Evolutionary conservation across 768 basidiomycete genomes (phyloP), one percentile per base, ranked within the genome.

Genomic region (Sistotremastrum suecicum): DNA sequence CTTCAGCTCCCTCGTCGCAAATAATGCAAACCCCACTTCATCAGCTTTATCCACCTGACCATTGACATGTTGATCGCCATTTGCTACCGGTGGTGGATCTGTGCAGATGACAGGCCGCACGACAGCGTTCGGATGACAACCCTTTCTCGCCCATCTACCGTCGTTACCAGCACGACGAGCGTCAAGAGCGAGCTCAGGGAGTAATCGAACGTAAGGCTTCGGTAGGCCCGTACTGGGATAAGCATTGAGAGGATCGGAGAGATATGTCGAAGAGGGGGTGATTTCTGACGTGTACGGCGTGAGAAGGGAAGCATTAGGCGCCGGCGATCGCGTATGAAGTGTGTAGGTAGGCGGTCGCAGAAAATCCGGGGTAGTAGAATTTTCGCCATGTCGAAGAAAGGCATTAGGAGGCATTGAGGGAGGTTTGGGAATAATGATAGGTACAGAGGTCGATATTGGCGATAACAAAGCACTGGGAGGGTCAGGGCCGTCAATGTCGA

Each of bases 191-290:
- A 90, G 67, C 0, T 87, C 88, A 0, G 77, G 77, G 2, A 95
- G 58, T 9, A 84, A 67, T 49, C 87, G 82, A 0, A 94, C 89
- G 51, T 76, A 79, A 0, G 83, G 83, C 56, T 89, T 90, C 33
- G 87, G 83, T 63, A 83, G 74, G 7, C 90, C 89, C 11, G 80
- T 68, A 50, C 80, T 76, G 0, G 80, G 76, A 54, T 94, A 95
- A n/a, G 80, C 82, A 55, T 91, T 94, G 51, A 87, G 71, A 0
- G 87, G 83, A 54, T 91, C 84, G 3, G 68, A 58, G 31, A 88
- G 70, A 60, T 95, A 95, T 1, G 67, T 56, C 0, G 78, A 64
- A 12, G 77, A 75, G 3, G 83, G 78, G 10, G 76, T 70, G 44
- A 92, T 72, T 28, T 75, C 66, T 20, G 79, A 75, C 0, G 68